phyloP scores from a whole-genome alignment of 352 stramenopile species.

The Phytophthora tentaculata region DNA sequence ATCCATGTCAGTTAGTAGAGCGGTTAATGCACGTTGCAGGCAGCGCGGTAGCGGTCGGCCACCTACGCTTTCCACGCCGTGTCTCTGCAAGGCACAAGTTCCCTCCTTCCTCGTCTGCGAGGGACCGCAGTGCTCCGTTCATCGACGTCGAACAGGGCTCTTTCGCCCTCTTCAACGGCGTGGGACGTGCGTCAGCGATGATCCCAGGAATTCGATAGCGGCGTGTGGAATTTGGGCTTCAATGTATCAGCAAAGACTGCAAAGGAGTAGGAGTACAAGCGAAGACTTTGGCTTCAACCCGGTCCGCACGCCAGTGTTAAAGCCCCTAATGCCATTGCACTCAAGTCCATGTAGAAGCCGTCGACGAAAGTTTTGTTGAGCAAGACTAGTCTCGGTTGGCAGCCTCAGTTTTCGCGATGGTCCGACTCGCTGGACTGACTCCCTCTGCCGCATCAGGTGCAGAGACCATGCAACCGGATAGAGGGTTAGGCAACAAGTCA shows the following conservation, averaged over 20 bases:
- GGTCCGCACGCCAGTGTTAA: constrained; percentile 5
- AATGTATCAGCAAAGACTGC: background rate
- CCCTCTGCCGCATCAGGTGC: constrained; percentile 5
- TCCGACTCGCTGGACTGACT: constrained; percentile 30
- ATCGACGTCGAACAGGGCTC: background rate
- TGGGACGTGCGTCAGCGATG: constrained; percentile 30
- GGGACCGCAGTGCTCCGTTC: background rate
- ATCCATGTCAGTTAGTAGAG: background rate
- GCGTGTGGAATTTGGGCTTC: constrained; percentile 6
- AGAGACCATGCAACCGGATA: constrained; percentile 27
- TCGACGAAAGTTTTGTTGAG: constrained; percentile 21
- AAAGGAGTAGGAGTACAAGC: background rate
- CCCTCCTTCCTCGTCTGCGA: constrained; percentile 46
- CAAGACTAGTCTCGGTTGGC: constrained; percentile 6
- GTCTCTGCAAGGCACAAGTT: constrained; percentile 29
- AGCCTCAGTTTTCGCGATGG: constrained; percentile 20
- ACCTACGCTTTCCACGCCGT: constrained; percentile 35
- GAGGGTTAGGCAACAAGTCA: constrained; percentile 26
- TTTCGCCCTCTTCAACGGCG: background rate
- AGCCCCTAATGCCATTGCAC: background rate
- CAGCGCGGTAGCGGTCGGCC: constrained; percentile 13
- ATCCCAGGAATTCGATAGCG: constrained; percentile 12
- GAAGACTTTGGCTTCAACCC: background rate
- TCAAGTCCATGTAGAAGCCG: background rate
- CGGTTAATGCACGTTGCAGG: background rate